Conservation (phyloP, 2,329 filamentous ascomycete genomes). For the Teratosphaeria nubilosa region DNA sequence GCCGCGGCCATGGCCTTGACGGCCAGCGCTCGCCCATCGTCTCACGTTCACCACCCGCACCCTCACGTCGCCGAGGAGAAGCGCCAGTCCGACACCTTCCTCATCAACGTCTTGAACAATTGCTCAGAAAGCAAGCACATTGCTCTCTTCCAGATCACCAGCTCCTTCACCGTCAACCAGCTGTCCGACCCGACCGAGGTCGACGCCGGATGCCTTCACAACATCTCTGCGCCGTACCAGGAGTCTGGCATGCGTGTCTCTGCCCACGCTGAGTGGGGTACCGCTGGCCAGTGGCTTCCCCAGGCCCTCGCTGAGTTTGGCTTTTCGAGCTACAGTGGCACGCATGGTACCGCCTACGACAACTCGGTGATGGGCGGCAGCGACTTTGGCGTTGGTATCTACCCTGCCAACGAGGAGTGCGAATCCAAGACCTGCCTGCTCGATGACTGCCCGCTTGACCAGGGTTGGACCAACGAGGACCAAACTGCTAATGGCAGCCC, state of each 20-base stretch:
- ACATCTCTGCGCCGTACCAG: conserved; percentile 15
- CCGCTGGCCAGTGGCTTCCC: conserved; percentile 15
- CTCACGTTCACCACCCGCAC: background rate
- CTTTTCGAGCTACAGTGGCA: conserved; percentile 13
- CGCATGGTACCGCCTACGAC: conserved; percentile 18
- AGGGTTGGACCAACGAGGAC: conserved; percentile 19
- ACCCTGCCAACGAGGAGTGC: conserved; percentile 13
- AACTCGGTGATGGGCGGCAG: conserved; percentile 18
- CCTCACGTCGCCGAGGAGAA: conserved; percentile 2
- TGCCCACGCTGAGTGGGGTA: conserved; percentile 18
- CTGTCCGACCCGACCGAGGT: conserved; percentile 12
- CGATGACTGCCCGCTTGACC: conserved; percentile 10
- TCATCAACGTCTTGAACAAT: conserved; percentile 19
- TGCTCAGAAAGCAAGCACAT: conserved; percentile 16
- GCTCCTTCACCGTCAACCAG: conserved; percentile 15
- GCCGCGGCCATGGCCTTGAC: background rate
- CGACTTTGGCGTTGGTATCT: conserved; percentile 16
- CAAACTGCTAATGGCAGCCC: conserved; percentile 15
- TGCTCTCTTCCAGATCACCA: conserved; percentile 19
- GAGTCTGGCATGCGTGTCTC: conserved; percentile 20
- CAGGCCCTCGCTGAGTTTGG: conserved; percentile 23
- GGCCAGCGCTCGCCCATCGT: background rate
- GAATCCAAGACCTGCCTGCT: conserved; percentile 17
- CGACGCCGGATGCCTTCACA: conserved; percentile 5
- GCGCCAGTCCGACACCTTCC: conserved; percentile 14